These are phyloP conservation scores for Jasminum sambac DNA, from an alignment of 257 asterid genomes.

Conservation along the genomic window DNA sequence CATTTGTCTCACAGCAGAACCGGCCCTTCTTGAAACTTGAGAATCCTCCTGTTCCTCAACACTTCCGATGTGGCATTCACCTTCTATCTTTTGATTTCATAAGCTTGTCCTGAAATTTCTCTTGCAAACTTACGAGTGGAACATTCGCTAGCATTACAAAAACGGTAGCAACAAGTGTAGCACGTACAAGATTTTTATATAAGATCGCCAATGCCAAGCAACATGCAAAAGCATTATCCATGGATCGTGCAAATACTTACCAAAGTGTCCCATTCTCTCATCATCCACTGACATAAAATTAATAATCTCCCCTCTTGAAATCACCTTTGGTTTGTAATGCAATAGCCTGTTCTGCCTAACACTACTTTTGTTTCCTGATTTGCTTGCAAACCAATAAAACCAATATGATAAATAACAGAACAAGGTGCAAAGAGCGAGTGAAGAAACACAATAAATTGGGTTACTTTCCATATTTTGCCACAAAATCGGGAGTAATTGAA, in stretches of 20 bases:
- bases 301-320: constrained; percentile 74
- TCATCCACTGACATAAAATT: constrained; percentile 90
- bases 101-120: constrained; percentile 64
- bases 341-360: constrained; percentile 18
- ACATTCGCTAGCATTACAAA: constrained; percentile 70
- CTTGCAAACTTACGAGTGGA: constrained; percentile 65
- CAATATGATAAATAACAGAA: constrained; percentile 35
- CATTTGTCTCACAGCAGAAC: too few species aligned
- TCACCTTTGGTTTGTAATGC: constrained; percentile 37
- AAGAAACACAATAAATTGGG: constrained; percentile 45
- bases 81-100: constrained; percentile 83
- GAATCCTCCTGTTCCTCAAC: constrained; percentile 87
- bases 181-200: constrained; percentile 73
- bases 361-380: constrained; percentile 25
- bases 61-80: constrained; percentile 89
- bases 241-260: constrained; percentile 85
- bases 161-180: constrained; percentile 60
- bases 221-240: constrained; percentile 77
- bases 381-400: constrained; percentile 40
- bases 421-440: constrained; percentile 51
- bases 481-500: constrained; percentile 25
- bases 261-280: constrained; percentile 73
- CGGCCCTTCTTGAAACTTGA: constrained; percentile 91
- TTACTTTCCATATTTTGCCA: constrained; percentile 25
- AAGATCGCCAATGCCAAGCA: constrained; percentile 58